Percentiles rank a stretch among this genome's conserved stretches.
These are phyloP conservation scores for Paramyrothecium sp. DNA, from an alignment of 2,329 filamentous ascomycete species.

Conservation along the genomic window DNA sequence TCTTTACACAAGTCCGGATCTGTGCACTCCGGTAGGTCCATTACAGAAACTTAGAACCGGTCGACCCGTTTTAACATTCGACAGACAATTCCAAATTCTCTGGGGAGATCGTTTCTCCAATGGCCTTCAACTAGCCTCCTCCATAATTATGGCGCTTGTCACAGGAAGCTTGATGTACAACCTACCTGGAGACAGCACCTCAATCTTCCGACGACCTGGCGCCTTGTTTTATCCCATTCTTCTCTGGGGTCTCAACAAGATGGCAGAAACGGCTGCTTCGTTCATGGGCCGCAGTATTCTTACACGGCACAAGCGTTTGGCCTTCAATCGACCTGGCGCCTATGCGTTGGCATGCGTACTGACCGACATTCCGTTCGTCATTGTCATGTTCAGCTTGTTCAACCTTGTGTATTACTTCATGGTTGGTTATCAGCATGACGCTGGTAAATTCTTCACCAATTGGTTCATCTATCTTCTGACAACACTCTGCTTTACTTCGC, in stretches of 20 bases:
- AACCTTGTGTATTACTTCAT: slow-evolving; percentile 34
- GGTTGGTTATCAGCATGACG: slow-evolving; percentile 22
- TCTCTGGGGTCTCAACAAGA: slow-evolving; percentile 42
- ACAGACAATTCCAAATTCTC: slow-evolving; percentile 27
- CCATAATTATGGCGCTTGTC: slow-evolving; percentile 64
- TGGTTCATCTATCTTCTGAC: slow-evolving; percentile 59
- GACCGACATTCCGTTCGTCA: slow-evolving; percentile 42
- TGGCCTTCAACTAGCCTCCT: slow-evolving; percentile 48
- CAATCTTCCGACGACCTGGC: slow-evolving; percentile 49
- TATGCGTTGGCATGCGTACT: slow-evolving; percentile 38
- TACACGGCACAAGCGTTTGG: slow-evolving; percentile 28
- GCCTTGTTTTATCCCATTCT: slow-evolving; percentile 34
- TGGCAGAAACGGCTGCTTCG: slow-evolving; percentile 28
- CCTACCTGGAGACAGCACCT: slow-evolving; percentile 48
- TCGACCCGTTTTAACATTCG: slow-evolving; percentile 1
- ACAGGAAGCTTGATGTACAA: slow-evolving; percentile 67
- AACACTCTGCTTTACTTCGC: slow-evolving; percentile 59
- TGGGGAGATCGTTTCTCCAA: slow-evolving; percentile 28
- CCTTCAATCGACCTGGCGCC: slow-evolving; percentile 27
- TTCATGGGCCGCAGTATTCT: slow-evolving; percentile 28
- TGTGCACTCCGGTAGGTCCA: neutral
- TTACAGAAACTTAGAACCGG: neutral
- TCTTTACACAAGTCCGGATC: neutral
- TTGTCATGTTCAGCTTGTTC: slow-evolving; percentile 52
- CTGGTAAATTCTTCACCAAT: slow-evolving; percentile 58